Conservation (phyloP, 2,329 filamentous ascomycete genomes). For the Cordyceps fumosorosea region DNA sequence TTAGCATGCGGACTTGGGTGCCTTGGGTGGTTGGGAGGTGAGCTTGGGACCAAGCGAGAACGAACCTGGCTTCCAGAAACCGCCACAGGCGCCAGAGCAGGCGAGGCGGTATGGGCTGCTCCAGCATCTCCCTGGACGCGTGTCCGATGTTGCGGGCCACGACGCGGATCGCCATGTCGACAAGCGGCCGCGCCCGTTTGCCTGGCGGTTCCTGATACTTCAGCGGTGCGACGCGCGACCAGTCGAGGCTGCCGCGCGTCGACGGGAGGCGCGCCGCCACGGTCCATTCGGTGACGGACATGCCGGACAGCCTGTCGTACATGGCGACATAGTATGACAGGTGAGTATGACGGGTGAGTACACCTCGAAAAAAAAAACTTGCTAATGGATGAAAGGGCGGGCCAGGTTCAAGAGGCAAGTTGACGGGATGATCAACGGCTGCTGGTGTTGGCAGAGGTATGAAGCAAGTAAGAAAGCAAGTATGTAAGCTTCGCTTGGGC, state of each 20-base stretch:
- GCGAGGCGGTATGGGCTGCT: slow-evolving; percentile 27
- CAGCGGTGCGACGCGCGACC: slow-evolving; percentile 28
- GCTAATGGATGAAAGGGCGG: not conserved
- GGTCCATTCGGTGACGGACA: slow-evolving; percentile 33
- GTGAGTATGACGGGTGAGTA: not conserved
- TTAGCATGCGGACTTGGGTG: not conserved
- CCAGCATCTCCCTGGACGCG: slow-evolving; percentile 27
- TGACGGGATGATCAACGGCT: too few species aligned
- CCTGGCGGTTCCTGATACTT: slow-evolving; percentile 16
- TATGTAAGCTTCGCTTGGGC: not conserved
- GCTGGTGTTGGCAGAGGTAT: not conserved
- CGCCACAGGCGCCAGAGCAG: slow-evolving; percentile 33
- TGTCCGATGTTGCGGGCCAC: slow-evolving; percentile 31
- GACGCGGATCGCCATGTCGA: slow-evolving; percentile 33
- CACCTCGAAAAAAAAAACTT: not conserved
- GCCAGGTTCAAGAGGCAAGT: not conserved
- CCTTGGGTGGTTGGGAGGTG: not conserved
- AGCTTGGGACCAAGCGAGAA: slow-evolving; percentile 3
- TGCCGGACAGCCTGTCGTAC: slow-evolving; percentile 29
- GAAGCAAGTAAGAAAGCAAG: too few species aligned
- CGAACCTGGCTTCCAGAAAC: slow-evolving; percentile 34
- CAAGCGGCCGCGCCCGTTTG: slow-evolving; percentile 29
- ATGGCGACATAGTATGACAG: slow-evolving; percentile 18
- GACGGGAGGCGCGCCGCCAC: slow-evolving; percentile 22
- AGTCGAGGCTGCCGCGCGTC: slow-evolving; percentile 23